A percentile compares a stretch with the other conserved stretches of the same genome.
Evolutionary conservation across 306 rosid species (phyloP).

Genomic region (Corylus avellana): DNA sequence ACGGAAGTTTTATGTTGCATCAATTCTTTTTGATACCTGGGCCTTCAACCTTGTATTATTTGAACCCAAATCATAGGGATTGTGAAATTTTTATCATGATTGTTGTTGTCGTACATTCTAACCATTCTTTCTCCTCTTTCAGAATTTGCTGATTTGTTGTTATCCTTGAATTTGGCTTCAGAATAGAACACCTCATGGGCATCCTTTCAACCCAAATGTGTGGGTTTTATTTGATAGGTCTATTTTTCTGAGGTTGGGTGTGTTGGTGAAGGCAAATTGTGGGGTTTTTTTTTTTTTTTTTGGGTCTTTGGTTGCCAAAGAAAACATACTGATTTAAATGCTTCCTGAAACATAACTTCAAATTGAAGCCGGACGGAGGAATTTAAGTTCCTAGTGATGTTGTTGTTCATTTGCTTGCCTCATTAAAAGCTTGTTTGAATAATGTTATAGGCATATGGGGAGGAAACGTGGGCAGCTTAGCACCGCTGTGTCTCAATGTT

Average conservation of each 20-base stretch:
- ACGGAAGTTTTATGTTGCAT: slow-evolving; percentile 24
- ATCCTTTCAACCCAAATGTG: slow-evolving; percentile 15
- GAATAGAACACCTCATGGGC: slow-evolving; percentile 23
- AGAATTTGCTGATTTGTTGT: slow-evolving; percentile 34
- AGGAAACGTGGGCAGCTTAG: not conserved
- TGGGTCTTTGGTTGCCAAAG: too few relatives aligned
- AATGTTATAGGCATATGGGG: not conserved
- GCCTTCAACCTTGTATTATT: slow-evolving; percentile 46
- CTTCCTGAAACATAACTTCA: too few relatives aligned
- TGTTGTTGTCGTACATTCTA: slow-evolving; percentile 25
- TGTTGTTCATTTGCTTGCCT: not conserved
- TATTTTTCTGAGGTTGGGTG: slow-evolving; percentile 15
- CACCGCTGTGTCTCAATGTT: not conserved
- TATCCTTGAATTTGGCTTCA: slow-evolving; percentile 28
- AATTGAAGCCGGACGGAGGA: too few relatives aligned
- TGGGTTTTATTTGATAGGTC: slow-evolving; percentile 9
- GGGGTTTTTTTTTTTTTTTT: too few relatives aligned
- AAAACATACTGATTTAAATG: too few relatives aligned
- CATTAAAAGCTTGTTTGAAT: not conserved
- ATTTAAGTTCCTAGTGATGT: too few relatives aligned
- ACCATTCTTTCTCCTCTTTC: slow-evolving; percentile 40
- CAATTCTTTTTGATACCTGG: slow-evolving; percentile 37
- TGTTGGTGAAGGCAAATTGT: slow-evolving; percentile 4
- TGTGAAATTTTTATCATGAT: slow-evolving; percentile 32
- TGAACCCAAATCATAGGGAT: slow-evolving; percentile 27